A percentile compares a stretch with the other conserved stretches of the same genome.
phyloP scores from a whole-genome alignment of 2,329 filamentous ascomycete genomes.

The Monilinia fructicola region DNA sequence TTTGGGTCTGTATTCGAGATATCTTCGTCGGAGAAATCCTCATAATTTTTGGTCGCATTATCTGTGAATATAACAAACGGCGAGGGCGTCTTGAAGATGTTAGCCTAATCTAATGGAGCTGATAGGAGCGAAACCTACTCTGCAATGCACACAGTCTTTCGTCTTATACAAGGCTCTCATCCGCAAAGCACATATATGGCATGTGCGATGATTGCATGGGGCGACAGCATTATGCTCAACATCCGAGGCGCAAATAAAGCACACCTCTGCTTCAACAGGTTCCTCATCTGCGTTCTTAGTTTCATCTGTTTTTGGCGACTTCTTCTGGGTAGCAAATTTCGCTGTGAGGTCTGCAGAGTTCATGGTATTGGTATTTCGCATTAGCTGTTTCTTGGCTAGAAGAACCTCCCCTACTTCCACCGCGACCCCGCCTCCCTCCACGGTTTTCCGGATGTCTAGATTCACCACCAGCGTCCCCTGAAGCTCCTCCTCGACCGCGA shows the following conservation, averaged over 20 bases:
- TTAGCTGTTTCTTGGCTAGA: constrained; percentile 16
- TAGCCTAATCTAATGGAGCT: constrained; percentile 42
- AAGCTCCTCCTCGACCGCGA: constrained; percentile 20
- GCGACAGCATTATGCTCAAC: constrained; percentile 85
- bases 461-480: constrained; percentile 38
- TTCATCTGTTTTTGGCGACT: constrained; percentile 5
- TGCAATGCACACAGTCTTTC: constrained; percentile 93
- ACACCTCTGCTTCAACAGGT: constrained; percentile 71
- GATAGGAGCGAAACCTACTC: constrained; percentile 56
- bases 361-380: constrained; percentile 17
- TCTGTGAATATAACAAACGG: constrained; percentile 91
- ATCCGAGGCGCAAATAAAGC: constrained; percentile 95
- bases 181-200: constrained; percentile 90
- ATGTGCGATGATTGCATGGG: constrained; percentile 94
- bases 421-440: constrained; percentile 32
- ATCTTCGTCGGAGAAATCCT: constrained; percentile 74
- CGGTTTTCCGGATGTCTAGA: constrained; percentile 26
- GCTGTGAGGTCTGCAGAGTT: constrained; percentile 3
- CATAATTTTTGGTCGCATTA: constrained; percentile 74
- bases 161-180: constrained; percentile 94
- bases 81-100: constrained; percentile 56
- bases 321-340: constrained; percentile 9
- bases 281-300: constrained; percentile 39
- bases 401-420: constrained; percentile 28
- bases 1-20: constrained; percentile 79